These are phyloP conservation scores for Macrophomina tecta DNA, from an alignment of 2,329 filamentous ascomycete species.

Conservation along the genomic window DNA sequence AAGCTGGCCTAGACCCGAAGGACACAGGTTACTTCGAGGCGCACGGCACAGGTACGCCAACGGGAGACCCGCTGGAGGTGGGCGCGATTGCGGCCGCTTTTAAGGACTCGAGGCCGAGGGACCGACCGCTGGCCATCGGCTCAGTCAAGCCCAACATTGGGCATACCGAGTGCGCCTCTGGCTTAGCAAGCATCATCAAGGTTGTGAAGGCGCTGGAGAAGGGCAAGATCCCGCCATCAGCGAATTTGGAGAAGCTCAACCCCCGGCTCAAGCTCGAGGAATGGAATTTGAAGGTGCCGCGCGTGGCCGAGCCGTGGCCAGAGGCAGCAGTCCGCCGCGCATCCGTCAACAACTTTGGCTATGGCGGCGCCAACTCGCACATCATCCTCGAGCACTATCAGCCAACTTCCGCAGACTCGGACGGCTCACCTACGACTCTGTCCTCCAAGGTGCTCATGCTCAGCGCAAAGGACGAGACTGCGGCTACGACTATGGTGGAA, in stretches of 20 bases:
- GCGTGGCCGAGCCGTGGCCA: constrained; percentile 29
- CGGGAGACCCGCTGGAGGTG: constrained; percentile 40
- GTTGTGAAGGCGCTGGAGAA: constrained; percentile 45
- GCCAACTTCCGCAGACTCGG: neutral
- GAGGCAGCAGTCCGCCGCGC: constrained; percentile 23
- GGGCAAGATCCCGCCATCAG: constrained; percentile 39
- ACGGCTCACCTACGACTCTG: neutral
- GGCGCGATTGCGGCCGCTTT: constrained; percentile 34
- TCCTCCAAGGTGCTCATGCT: constrained; percentile 28
- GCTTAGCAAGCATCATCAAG: constrained; percentile 41
- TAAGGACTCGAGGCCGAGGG: neutral
- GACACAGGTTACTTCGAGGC: constrained; percentile 44
- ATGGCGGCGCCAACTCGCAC: constrained; percentile 31
- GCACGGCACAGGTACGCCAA: constrained; percentile 49
- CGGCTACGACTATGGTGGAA: neutral
- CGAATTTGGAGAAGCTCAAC: constrained; percentile 40
- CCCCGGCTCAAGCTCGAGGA: constrained; percentile 33
- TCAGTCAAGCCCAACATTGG: constrained; percentile 45
- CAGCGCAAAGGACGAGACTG: constrained; percentile 18
- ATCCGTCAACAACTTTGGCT: constrained; percentile 32
- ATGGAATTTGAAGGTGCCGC: constrained; percentile 28
- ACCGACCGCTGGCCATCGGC: constrained; percentile 27
- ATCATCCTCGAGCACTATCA: constrained; percentile 28
- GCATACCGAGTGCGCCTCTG: constrained; percentile 44
- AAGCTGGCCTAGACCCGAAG: constrained; percentile 41